Conservation (phyloP, 345 rosid species). For the Hevea brasiliensis region DNA sequence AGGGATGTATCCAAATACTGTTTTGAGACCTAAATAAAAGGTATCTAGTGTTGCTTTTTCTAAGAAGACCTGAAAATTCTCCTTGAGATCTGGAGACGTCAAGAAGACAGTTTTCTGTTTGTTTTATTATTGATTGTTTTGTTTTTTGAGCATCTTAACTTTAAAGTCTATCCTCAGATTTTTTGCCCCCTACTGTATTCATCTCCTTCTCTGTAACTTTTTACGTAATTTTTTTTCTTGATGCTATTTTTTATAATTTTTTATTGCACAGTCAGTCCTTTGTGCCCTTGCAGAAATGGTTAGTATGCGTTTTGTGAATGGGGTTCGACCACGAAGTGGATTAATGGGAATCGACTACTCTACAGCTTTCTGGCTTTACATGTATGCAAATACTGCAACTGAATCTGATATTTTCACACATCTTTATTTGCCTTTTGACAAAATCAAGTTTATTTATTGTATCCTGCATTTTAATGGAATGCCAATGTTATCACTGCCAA, state of each 20-base stretch:
- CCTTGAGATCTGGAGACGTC: background rate
- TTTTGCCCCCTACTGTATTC: background rate
- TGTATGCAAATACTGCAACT: conserved; percentile 42
- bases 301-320: conserved; percentile 75
- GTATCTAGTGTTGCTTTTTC: background rate
- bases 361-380: conserved; percentile 79
- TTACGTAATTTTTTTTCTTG: too few relatives aligned
- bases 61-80: background rate
- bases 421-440: background rate
- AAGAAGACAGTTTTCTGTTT: too few relatives aligned
- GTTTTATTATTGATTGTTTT: background rate
- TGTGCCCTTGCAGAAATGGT: conserved; percentile 86
- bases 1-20: too few relatives aligned
- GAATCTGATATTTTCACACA: background rate
- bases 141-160: background rate
- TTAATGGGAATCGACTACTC: conserved; percentile 80
- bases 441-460: background rate
- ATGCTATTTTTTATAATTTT: too few relatives aligned
- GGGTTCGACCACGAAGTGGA: conserved; percentile 56
- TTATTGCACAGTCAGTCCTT: conserved; percentile 50
- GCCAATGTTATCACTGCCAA: too few relatives aligned
- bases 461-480: too few relatives aligned
- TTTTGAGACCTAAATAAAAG: too few relatives aligned
- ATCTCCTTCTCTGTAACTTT: background rate
- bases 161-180: too few relatives aligned